Conservation (phyloP, 257 asterid species). For the Buddleja alternifolia region DNA sequence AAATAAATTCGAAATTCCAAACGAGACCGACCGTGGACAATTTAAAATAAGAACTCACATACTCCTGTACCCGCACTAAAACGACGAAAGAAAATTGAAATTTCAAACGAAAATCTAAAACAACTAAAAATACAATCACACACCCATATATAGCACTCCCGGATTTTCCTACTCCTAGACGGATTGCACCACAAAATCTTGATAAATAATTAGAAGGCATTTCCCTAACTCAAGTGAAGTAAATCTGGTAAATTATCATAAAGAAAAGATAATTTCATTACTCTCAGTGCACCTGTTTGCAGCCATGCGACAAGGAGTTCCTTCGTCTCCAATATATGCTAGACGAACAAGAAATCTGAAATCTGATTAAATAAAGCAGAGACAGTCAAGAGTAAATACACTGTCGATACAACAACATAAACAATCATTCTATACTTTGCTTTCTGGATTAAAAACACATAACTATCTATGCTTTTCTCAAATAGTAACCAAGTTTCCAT, state of each 20-base stretch:
- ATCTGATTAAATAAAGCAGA: conserved; percentile 25
- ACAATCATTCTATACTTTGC: not conserved
- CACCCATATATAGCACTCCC: too few species aligned
- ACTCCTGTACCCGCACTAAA: too few species aligned
- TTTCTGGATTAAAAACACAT: not conserved
- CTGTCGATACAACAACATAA: not conserved
- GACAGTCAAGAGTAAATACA: conserved; percentile 11
- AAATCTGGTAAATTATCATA: conserved; percentile 33
- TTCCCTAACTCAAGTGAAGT: conserved; percentile 36
- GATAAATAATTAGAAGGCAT: conserved; percentile 78
- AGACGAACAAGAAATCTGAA: conserved; percentile 29
- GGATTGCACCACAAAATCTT: conserved; percentile 50
- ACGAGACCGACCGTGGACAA: too few species aligned
- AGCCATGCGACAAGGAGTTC: conserved; percentile 27
- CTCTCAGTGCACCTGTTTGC: conserved; percentile 46
- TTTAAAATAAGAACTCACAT: too few species aligned
- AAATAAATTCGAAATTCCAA: too few species aligned
- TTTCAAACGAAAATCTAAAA: too few species aligned
- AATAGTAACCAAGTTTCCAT: not conserved
- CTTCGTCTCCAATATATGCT: conserved; percentile 26
- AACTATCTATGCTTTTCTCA: not conserved
- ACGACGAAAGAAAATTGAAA: too few species aligned
- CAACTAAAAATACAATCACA: too few species aligned
- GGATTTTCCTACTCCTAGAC: conserved; percentile 55
- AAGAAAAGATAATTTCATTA: conserved; percentile 61